Evolutionary conservation across 1,284 basidiomycete species (phyloP).

Genomic region (Naganishia liquefaciens): DNA sequence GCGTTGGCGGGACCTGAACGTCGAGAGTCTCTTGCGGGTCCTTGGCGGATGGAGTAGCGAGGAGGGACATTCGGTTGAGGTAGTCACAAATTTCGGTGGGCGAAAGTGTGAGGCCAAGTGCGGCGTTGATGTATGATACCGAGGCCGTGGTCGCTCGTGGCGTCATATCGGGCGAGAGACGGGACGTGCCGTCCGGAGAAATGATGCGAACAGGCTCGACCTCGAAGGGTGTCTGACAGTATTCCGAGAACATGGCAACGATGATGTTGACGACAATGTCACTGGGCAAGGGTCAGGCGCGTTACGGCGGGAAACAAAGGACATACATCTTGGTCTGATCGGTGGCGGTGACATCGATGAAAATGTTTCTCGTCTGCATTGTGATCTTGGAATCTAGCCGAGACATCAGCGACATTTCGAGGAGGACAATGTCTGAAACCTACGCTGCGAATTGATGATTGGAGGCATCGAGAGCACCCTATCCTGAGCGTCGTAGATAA

Average conservation of each 20-base stretch:
- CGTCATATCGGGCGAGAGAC: conserved; percentile 79
- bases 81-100: conserved; percentile 47
- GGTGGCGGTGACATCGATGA: conserved; percentile 97
- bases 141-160: conserved; percentile 72
- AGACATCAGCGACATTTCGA: conserved; percentile 23
- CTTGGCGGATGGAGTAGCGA: conserved; percentile 57
- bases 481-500: conserved; percentile 89
- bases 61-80: conserved; percentile 50
- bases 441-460: conserved; percentile 90
- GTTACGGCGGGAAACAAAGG: background rate
- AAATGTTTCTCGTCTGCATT: conserved; percentile 88
- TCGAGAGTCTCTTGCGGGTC: conserved; percentile 66
- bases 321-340: conserved; percentile 84
- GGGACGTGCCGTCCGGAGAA: conserved; percentile 71
- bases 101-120: conserved; percentile 76
- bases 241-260: conserved; percentile 95
- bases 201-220: conserved; percentile 87
- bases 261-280: conserved; percentile 93
- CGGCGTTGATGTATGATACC: conserved; percentile 90
- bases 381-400: conserved; percentile 84
- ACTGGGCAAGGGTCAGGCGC: conserved; percentile 30
- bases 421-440: background rate
- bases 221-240: conserved; percentile 88
- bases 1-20: conserved; percentile 81
- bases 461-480: conserved; percentile 95